Percentiles rank a stretch among this genome's conserved stretches.
phyloP scores from a whole-genome alignment of 768 basidiomycete species.

The Calocybe cyanea region DNA sequence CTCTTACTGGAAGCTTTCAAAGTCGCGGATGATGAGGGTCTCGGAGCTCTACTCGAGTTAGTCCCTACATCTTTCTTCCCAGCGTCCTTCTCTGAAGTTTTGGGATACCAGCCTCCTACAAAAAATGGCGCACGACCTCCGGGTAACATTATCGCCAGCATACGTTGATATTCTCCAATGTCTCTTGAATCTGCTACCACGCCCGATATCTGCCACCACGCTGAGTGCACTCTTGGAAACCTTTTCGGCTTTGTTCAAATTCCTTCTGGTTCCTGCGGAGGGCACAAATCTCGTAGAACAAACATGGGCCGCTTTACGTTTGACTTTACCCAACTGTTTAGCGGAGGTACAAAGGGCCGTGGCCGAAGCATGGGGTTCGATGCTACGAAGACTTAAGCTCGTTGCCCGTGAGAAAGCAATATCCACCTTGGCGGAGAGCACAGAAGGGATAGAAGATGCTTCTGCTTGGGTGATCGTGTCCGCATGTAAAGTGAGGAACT shows the following conservation, averaged over 20 bases:
- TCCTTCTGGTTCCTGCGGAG: conserved; percentile 65
- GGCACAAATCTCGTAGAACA: conserved; percentile 48
- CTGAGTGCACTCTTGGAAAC: conserved; percentile 66
- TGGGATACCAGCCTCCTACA: conserved; percentile 57
- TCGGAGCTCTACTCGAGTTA: conserved; percentile 75
- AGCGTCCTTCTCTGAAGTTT: background rate
- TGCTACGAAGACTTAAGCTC: conserved; percentile 67
- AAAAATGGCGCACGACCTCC: conserved; percentile 76
- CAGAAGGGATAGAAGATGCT: conserved; percentile 54
- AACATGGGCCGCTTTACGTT: conserved; percentile 56
- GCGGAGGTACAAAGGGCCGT: conserved; percentile 73
- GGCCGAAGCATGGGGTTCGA: conserved; percentile 85
- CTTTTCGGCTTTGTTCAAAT: conserved; percentile 66
- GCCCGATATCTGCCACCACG: conserved; percentile 54
- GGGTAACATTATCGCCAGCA: conserved; percentile 65
- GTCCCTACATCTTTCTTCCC: conserved; percentile 25
- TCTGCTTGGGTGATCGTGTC: conserved; percentile 73
- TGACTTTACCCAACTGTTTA: conserved; percentile 52
- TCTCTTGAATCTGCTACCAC: conserved; percentile 55
- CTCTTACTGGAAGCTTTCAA: conserved; percentile 61
- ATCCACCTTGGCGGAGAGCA: conserved; percentile 45
- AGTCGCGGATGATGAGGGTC: conserved; percentile 64
- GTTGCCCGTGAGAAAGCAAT: conserved; percentile 55
- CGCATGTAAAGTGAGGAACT: conserved; percentile 64
- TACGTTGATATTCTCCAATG: conserved; percentile 53